Evolutionary conservation across 768 basidiomycete genomes (phyloP), one percentile per base, ranked within the genome.

Genomic region (Termitomyces sp.): DNA sequence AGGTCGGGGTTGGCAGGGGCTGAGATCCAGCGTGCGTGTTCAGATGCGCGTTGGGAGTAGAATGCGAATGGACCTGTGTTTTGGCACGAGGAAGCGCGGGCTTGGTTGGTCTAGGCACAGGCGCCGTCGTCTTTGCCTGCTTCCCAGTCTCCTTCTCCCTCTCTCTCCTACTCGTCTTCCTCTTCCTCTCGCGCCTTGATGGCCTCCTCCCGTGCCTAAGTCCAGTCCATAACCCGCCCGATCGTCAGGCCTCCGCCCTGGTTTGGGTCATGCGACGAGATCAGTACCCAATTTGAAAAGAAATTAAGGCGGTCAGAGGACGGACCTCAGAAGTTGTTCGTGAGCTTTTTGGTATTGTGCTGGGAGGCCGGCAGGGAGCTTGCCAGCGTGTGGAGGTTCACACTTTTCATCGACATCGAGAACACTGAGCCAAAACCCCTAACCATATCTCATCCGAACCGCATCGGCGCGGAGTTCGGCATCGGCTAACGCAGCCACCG

Each of bases 211-310:
- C 92, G 77, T 0, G 89, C 91, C 69, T 94, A 91, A 62, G 88
- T 84, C 87, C 90, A 93, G 67, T 93, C 91, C 86, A 93, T 84
- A 55, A 94, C 85, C 34, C 86, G 74, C 11, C 88, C 91, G 67
- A 93, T 87, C 0, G 87, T 85, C 86, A 91, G 84, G 47, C 87
- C 25, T 25, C 25, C 25, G 25, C 25, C 78, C 51, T 77, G 77
- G 57, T 81, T 81, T 25, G 25, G 25, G 25, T 25, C 25, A 25
- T 25, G 25, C 20, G 77, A 76, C 32, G 79, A 74, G 15, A 42
- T 42, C 40, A 42, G 15, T 1, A 42, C 17, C 54, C 14, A 70
- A 73, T 67, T 69, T 63, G 49, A 63, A 65, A 63, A 29, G 25
- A 51, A 25, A 38, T 20, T 43, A 53, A 57, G 47, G 42, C 45